Conservation (phyloP, 441 rosid species). For the Adansonia gregorii region DNA sequence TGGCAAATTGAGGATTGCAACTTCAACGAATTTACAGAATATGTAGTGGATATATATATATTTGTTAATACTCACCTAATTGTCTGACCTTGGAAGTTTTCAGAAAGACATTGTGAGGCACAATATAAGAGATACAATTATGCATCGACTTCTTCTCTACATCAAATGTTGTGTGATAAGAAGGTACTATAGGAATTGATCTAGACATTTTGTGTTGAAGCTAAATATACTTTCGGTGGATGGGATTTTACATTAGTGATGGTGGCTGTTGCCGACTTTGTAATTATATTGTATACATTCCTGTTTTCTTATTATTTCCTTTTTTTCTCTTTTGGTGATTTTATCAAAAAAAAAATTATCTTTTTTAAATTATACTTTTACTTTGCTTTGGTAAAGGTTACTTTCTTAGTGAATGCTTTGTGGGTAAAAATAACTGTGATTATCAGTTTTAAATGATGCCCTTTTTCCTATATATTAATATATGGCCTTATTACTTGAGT, state of each 20-base stretch:
- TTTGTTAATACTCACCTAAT: constrained; percentile 23
- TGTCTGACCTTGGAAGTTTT: neutral
- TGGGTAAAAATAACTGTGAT: neutral
- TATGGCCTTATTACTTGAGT: constrained; percentile 19
- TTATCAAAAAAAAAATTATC: neutral
- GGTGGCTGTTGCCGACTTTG: constrained; percentile 11
- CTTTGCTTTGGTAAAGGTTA: neutral
- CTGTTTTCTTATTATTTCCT: constrained; percentile 4
- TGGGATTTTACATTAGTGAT: neutral
- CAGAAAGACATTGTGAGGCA: constrained; percentile 17
- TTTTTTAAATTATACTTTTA: neutral
- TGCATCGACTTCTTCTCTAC: neutral
- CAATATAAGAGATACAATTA: constrained; percentile 2
- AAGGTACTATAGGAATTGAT: constrained; percentile 12
- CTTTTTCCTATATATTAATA: neutral
- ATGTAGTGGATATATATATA: neutral
- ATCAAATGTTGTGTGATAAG: constrained; percentile 8
- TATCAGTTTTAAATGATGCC: neutral
- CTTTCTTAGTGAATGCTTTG: neutral
- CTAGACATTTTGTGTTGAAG: constrained; percentile 10
- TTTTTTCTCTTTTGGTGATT: neutral
- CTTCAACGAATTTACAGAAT: constrained; percentile 23
- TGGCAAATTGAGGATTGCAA: constrained; percentile 17
- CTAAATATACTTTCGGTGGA: neutral
- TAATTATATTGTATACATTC: neutral